Evolutionary conservation across 768 basidiomycete genomes (phyloP).

Genomic region (Boletus pseudo-olivaceus): DNA sequence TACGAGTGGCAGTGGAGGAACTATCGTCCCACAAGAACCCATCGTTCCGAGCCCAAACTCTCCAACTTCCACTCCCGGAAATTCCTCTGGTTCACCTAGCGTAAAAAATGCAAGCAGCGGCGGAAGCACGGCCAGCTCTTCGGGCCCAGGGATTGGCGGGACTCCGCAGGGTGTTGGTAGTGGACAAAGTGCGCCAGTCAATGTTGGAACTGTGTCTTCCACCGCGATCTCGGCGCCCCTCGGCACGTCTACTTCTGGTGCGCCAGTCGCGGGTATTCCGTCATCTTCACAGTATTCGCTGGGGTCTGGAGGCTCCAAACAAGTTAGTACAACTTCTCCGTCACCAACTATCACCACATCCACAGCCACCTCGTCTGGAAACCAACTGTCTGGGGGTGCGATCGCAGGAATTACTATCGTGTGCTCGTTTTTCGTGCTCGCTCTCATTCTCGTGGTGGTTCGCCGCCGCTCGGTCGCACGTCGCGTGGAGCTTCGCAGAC

Average conservation of each 20-base stretch:
- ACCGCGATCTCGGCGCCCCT: not conserved
- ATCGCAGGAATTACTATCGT: constrained; percentile 45
- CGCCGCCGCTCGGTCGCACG: constrained; percentile 44
- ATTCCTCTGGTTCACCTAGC: not conserved
- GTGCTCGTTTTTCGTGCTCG: constrained; percentile 30
- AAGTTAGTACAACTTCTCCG: constrained; percentile 14
- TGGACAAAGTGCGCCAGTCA: not conserved
- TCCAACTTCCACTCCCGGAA: not conserved
- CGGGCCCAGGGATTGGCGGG: not conserved
- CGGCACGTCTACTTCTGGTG: not conserved
- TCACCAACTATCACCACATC: constrained; percentile 7
- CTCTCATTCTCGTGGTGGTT: constrained; percentile 39
- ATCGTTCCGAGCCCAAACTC: not conserved
- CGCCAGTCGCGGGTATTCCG: not conserved
- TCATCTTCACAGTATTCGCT: constrained; percentile 3
- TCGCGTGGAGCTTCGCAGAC: constrained; percentile 40
- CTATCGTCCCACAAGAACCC: not conserved
- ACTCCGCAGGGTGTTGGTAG: not conserved
- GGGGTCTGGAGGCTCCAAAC: constrained; percentile 3
- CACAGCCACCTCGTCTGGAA: constrained; percentile 14
- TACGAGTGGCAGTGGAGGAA: not conserved
- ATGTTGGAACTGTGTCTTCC: not conserved
- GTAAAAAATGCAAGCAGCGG: not conserved
- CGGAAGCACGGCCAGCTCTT: not conserved
- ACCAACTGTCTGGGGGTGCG: constrained; percentile 40